Evolutionary conservation across 345 rosid genomes (phyloP).

Genomic region (Trapa bicornis): DNA sequence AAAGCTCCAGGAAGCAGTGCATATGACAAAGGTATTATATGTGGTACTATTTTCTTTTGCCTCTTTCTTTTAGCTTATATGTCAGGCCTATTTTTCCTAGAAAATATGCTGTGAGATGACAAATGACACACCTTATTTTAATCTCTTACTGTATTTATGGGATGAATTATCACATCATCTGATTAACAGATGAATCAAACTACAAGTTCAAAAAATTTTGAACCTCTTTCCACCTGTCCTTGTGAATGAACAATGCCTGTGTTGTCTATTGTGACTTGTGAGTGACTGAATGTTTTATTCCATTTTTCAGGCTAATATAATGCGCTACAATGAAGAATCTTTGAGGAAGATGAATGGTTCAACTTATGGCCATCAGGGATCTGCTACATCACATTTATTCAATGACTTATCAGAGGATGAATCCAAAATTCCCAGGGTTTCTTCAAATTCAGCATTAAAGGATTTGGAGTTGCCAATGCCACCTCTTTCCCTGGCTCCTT

Average conservation of each 20-base stretch:
- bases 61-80: neutral
- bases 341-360: slow-evolving; percentile 39
- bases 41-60: neutral
- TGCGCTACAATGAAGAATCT: slow-evolving; percentile 59
- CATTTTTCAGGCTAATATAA: slow-evolving; percentile 53
- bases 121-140: neutral
- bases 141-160: neutral
- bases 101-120: neutral
- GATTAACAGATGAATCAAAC: neutral
- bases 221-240: neutral
- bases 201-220: neutral
- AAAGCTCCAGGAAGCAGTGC: slow-evolving; percentile 88
- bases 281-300: neutral
- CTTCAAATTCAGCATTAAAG: slow-evolving; percentile 29
- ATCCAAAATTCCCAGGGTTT: slow-evolving; percentile 14
- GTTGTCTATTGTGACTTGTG: neutral
- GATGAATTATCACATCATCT: neutral
- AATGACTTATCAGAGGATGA: slow-evolving; percentile 23
- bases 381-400: slow-evolving; percentile 38
- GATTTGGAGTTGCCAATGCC: slow-evolving; percentile 94
- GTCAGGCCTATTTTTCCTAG: neutral
- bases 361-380: slow-evolving; percentile 26
- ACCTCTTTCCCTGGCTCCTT: slow-evolving; percentile 59
- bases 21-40: slow-evolving; percentile 57
- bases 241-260: neutral